phyloP scores from a whole-genome alignment of 441 rosid genomes.

The Eruca vesicaria region DNA sequence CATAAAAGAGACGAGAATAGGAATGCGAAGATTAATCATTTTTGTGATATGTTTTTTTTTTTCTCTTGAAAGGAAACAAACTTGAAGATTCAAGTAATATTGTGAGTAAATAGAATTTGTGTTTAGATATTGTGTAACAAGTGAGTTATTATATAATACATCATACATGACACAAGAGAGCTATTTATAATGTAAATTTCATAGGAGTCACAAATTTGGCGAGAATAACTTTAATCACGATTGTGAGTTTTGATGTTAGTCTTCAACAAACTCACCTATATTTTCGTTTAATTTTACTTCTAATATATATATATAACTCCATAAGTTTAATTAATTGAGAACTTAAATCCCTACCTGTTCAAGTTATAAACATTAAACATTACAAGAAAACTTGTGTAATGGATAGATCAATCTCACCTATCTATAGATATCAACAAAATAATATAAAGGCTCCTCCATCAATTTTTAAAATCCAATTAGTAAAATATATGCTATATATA shows the following conservation, averaged over 20 bases:
- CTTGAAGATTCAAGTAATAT: neutral
- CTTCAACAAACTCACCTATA: slow-evolving; percentile 32
- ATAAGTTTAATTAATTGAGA: neutral
- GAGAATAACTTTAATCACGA: slow-evolving; percentile 14
- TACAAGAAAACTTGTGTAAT: neutral
- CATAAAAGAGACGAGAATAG: slow-evolving; percentile 4
- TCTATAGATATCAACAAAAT: neutral
- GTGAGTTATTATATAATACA: slow-evolving; percentile 14
- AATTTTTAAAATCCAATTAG: neutral
- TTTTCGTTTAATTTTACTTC: slow-evolving; percentile 1
- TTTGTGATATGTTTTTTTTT: neutral
- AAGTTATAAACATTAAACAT: neutral
- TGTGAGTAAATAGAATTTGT: neutral
- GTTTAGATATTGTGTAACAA: slow-evolving; percentile 5
- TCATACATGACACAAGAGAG: neutral
- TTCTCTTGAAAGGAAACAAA: neutral
- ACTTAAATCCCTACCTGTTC: neutral
- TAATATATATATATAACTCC: neutral
- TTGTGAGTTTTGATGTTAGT: slow-evolving; percentile 17
- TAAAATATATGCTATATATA: neutral
- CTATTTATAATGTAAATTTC: neutral
- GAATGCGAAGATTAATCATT: slow-evolving; percentile 23
- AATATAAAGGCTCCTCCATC: neutral
- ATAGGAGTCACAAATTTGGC: slow-evolving; percentile 19
- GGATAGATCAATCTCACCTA: neutral